Evolutionary conservation across 306 rosid species (phyloP).

Genomic region (Prunus mume): DNA sequence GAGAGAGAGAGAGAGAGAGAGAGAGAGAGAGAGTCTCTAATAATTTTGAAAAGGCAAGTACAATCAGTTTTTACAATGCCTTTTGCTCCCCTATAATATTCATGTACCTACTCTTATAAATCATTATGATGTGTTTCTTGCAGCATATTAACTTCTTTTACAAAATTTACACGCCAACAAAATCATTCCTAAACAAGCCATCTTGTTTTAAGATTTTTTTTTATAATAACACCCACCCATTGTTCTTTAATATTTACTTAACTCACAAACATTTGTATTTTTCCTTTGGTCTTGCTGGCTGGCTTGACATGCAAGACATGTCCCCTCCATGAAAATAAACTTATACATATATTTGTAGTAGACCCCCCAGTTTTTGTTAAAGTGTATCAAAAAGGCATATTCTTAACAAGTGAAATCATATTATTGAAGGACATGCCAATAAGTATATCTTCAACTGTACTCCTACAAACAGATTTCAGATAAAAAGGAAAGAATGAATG

Average conservation of each 20-base stretch:
- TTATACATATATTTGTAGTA: not conserved
- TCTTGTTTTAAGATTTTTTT: not conserved
- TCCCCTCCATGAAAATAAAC: not conserved
- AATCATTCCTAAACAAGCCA: not conserved
- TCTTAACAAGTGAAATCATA: constrained; percentile 1
- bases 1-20: not conserved
- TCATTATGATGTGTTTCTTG: not conserved
- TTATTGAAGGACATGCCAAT: not conserved
- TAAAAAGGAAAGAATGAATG: constrained; percentile 7
- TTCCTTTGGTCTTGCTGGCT: not conserved
- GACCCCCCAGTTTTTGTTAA: not conserved
- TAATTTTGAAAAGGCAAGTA: not conserved
- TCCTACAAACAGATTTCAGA: not conserved
- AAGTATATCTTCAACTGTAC: not conserved
- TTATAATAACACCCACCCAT: not conserved
- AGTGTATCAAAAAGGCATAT: not conserved
- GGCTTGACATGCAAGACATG: not conserved
- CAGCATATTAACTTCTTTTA: not conserved
- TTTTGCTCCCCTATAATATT: not conserved
- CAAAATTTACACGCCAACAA: not conserved
- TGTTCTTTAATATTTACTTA: not conserved
- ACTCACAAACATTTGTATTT: not conserved
- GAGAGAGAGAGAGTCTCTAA: not conserved
- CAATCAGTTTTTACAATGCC: not conserved
- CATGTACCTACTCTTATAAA: not conserved